phyloP scores from a whole-genome alignment of 305 asterid species.

The Euphrasia arctica region DNA sequence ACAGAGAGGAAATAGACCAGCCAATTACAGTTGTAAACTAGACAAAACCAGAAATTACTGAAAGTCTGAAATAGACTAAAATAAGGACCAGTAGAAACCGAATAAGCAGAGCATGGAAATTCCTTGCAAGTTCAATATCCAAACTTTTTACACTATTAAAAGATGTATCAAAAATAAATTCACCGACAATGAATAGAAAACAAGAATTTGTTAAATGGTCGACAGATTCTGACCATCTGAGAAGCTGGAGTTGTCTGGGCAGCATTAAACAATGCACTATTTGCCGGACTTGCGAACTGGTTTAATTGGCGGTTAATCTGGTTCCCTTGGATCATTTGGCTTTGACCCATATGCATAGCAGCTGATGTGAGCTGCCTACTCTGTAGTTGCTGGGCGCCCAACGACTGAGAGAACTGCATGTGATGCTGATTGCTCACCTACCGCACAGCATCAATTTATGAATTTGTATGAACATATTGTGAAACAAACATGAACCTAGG shows the following conservation, averaged over 20 bases:
- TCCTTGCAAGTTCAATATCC: too few relatives aligned
- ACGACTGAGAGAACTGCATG: slow-evolving; percentile 82
- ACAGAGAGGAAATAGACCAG: too few relatives aligned
- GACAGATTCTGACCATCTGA: slow-evolving; percentile 61
- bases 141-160: too few relatives aligned
- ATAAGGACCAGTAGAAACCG: too few relatives aligned
- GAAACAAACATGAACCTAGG: too few relatives aligned
- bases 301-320: slow-evolving; percentile 82
- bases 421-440: slow-evolving; percentile 89
- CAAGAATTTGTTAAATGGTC: slow-evolving; percentile 1
- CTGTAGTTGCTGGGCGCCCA: slow-evolving; percentile 77
- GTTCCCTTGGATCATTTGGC: too few relatives aligned
- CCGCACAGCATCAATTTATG: slow-evolving; percentile 17
- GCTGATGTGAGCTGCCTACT: slow-evolving; percentile 78
- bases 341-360: slow-evolving; percentile 71
- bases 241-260: slow-evolving; percentile 79
- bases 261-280: slow-evolving; percentile 81
- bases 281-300: slow-evolving; percentile 83
- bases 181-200: too few relatives aligned
- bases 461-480: slow-evolving; percentile 18
- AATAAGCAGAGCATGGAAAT: too few relatives aligned
- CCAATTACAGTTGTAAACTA: too few relatives aligned
- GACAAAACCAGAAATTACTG: too few relatives aligned
- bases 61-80: too few relatives aligned
- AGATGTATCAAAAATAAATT: too few relatives aligned